phyloP scores from a whole-genome alignment of 1,284 basidiomycete species.

The Leccinum huronense region DNA sequence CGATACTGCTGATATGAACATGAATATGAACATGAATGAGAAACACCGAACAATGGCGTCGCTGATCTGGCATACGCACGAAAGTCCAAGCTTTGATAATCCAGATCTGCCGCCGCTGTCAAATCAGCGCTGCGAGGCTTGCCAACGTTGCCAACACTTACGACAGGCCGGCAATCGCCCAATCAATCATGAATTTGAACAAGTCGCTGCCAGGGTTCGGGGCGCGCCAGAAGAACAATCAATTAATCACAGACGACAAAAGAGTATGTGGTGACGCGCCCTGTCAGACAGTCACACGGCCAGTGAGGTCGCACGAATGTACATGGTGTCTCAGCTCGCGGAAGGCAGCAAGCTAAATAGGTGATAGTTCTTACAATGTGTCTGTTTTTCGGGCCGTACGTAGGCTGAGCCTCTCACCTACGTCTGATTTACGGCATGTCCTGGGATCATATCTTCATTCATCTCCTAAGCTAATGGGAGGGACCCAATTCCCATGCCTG shows the following conservation, averaged over 20 bases:
- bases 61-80: slow-evolving; percentile 4
- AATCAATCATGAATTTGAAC: slow-evolving; percentile 10
- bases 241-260: neutral
- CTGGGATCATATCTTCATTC: slow-evolving; percentile 11
- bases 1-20: no score
- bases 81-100: slow-evolving; percentile 7
- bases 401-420: slow-evolving; percentile 10
- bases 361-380: slow-evolving; percentile 20
- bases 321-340: neutral
- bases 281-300: no score
- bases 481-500: slow-evolving; percentile 17
- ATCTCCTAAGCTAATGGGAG: slow-evolving; percentile 13
- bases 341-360: slow-evolving; percentile 13
- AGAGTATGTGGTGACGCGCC: neutral
- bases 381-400: slow-evolving; percentile 7
- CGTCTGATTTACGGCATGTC: slow-evolving; percentile 19
- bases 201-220: slow-evolving; percentile 13
- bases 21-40: slow-evolving; percentile 22
- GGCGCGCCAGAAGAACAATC: slow-evolving; percentile 11
- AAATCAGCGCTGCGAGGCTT: slow-evolving; percentile 15
- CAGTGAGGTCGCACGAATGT: slow-evolving; percentile 8
- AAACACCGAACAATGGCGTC: slow-evolving; percentile 21
- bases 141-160: slow-evolving; percentile 4
- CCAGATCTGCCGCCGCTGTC: slow-evolving; percentile 14
- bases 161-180: slow-evolving; percentile 9